Base-by-base conservation (phyloP, 75 land plant genomes). In the Larix kaempferi region DNA sequence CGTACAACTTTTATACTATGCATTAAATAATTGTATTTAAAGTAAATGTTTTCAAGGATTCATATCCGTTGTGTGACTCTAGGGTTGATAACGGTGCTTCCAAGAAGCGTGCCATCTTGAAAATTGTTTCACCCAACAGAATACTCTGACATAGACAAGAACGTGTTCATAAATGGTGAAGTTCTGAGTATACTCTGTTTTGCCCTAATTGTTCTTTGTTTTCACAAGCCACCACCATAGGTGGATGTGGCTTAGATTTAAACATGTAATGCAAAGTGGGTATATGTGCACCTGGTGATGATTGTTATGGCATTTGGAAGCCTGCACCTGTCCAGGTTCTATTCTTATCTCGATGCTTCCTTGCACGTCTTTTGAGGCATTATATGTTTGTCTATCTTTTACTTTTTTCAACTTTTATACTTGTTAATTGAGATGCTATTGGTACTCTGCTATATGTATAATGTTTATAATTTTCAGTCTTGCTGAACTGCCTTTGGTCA, bases 91-190 rank as follows among this genome's bases (percentile, higher is more conserved):
- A 33, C 29, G 39, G 10, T 21, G 72, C n/a, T 23, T 37, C 23
- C 19, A 21, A 65, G 41, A 19, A 67, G 39, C 19, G 39, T 67
- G 72, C 10, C 3, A 11, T 67, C 19, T 15, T 39, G 52, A 21
- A 6, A 67, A 67, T 21, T 67, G 72, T 8, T 37, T 39, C 37
- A 39, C 22, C 44, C n/a, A 39, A 15, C 12, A 39, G n/a, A 17
- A 21, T 37, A 37, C 11, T 15, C 12, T 39, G 7, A 33, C 16
- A n/a, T 71, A 23, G n/a, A 44, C 29, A 44, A 66, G 16, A 41
- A 39, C 65, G 56, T 78, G 29, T 66, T 26, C 39, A 12, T 57
- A 80, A 22, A 35, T 80, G 35, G 35, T 44, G 14, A 59, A 29
- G 57, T 54, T 35, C 26, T 37, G 83, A 57, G 27, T 61, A 19